These are phyloP conservation scores for Debaryomyces castellii DNA, from an alignment of 805 yeast genomes.

Conservation along the genomic window DNA sequence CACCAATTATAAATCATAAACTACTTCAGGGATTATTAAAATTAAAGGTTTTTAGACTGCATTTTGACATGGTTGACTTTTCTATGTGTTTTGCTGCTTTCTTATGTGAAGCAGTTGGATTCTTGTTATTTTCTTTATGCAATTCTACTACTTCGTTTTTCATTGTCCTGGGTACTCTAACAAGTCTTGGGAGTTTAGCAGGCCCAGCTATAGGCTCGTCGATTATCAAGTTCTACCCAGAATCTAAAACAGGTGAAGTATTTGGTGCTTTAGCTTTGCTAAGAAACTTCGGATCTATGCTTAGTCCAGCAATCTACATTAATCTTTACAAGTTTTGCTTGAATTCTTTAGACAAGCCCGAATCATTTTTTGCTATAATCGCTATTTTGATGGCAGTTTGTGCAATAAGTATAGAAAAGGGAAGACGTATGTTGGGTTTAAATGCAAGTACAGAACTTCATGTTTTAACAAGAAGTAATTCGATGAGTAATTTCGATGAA, in stretches of 20 bases:
- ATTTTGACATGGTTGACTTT: slow-evolving; percentile 56
- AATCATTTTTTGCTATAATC: slow-evolving; percentile 23
- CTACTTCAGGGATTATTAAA: slow-evolving; percentile 28
- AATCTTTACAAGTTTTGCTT: slow-evolving; percentile 43
- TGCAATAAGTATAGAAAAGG: slow-evolving; percentile 10
- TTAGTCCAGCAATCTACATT: slow-evolving; percentile 50
- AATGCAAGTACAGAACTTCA: background rate
- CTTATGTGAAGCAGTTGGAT: slow-evolving; percentile 39
- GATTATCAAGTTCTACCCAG: slow-evolving; percentile 60
- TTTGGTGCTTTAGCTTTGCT: slow-evolving; percentile 69
- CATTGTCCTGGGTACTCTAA: slow-evolving; percentile 28
- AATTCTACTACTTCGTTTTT: slow-evolving; percentile 27
- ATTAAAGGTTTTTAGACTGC: slow-evolving; percentile 32
- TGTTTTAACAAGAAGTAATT: background rate
- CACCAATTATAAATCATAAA: slow-evolving; percentile 48
- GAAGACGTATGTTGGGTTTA: slow-evolving; percentile 19
- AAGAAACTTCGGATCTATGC: slow-evolving; percentile 47
- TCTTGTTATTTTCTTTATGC: slow-evolving; percentile 32
- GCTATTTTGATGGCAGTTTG: slow-evolving; percentile 11
- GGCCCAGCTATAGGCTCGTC: slow-evolving; percentile 62
- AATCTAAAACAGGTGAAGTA: slow-evolving; percentile 62
- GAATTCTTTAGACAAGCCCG: slow-evolving; percentile 25
- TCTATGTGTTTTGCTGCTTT: slow-evolving; percentile 35
- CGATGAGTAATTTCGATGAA: slow-evolving; percentile 1
- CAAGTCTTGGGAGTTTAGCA: slow-evolving; percentile 49